A percentile compares a stretch with the other conserved stretches of the same genome.
Conservation (phyloP, 495 filamentous ascomycete species). For the Lasiosphaeria miniovina region DNA sequence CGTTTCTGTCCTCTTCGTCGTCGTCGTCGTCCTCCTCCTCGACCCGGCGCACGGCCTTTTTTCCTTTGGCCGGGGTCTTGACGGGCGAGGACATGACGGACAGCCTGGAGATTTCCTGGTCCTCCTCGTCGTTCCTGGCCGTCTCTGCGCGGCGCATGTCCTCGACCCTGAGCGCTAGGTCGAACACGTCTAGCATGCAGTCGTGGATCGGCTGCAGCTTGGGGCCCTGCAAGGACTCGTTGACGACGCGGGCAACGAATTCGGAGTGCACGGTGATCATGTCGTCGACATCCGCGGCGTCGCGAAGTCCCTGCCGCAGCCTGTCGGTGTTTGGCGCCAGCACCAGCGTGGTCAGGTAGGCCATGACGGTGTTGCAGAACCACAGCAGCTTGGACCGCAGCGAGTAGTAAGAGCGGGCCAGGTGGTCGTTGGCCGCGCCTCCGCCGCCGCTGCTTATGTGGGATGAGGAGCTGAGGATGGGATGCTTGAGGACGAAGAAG, state of each 20-base stretch:
- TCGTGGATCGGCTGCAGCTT: conserved; percentile 63
- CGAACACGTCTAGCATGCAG: conserved; percentile 62
- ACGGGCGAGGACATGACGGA: conserved; percentile 29
- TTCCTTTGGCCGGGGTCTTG: conserved; percentile 11
- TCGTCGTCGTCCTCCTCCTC: conserved; percentile 25
- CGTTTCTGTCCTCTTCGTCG: conserved; percentile 35
- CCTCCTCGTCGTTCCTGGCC: conserved; percentile 38
- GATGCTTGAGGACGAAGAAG: conserved; percentile 62
- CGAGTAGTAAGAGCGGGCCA: conserved; percentile 49
- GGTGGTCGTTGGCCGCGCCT: conserved; percentile 22
- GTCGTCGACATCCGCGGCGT: conserved; percentile 71
- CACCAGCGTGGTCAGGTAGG: conserved; percentile 72
- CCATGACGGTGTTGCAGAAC: conserved; percentile 71
- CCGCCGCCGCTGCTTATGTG: conserved; percentile 1
- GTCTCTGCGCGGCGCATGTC: conserved; percentile 42
- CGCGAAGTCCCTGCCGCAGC: conserved; percentile 52
- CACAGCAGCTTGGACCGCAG: conserved; percentile 74
- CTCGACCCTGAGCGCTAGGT: conserved; percentile 51
- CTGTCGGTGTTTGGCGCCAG: conserved; percentile 54
- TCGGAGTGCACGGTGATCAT: conserved; percentile 69
- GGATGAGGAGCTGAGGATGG: conserved; percentile 41
- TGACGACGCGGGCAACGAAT: conserved; percentile 59
- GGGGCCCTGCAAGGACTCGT: conserved; percentile 63
- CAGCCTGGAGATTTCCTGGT: conserved; percentile 36
- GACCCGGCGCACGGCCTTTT: conserved; percentile 9